Evolutionary conservation across 2,329 filamentous ascomycete species (phyloP).

Genomic region (Aureobasidium musti): DNA sequence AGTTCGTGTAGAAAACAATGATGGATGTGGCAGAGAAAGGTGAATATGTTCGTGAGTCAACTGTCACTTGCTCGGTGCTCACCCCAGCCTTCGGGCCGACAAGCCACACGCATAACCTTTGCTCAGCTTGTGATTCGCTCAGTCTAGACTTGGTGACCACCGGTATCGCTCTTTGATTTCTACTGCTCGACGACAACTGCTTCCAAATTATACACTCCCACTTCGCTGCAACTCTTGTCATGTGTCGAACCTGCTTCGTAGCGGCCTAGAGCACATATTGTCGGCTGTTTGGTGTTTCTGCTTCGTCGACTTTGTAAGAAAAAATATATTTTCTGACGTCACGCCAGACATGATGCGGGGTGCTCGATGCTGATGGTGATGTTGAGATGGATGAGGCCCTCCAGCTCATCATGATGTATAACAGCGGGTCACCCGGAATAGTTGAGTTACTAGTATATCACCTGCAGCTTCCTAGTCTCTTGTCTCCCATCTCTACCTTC

Average conservation of each 20-base stretch:
- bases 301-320: background rate
- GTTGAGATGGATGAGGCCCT: background rate
- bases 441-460: background rate
- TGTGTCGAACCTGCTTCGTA: background rate
- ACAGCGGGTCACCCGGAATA: constrained; percentile 17
- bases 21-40: background rate
- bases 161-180: constrained; percentile 2
- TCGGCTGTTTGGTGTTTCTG: background rate
- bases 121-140: constrained; percentile 15
- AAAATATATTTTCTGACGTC: background rate
- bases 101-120: constrained; percentile 1
- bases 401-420: constrained; percentile 4
- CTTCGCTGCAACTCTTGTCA: background rate
- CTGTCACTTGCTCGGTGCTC: background rate
- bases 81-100: constrained; percentile 5
- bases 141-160: constrained; percentile 7
- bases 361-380: background rate
- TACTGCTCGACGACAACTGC: background rate
- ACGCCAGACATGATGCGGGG: background rate
- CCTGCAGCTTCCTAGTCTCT: background rate
- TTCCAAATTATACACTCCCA: background rate
- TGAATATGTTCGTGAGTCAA: constrained; percentile 12
- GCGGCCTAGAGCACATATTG: background rate
- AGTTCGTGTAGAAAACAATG: background rate
- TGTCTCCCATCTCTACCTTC: background rate